phyloP scores from a whole-genome alignment of 352 stramenopile species.

The Phytophthora brassicae region DNA sequence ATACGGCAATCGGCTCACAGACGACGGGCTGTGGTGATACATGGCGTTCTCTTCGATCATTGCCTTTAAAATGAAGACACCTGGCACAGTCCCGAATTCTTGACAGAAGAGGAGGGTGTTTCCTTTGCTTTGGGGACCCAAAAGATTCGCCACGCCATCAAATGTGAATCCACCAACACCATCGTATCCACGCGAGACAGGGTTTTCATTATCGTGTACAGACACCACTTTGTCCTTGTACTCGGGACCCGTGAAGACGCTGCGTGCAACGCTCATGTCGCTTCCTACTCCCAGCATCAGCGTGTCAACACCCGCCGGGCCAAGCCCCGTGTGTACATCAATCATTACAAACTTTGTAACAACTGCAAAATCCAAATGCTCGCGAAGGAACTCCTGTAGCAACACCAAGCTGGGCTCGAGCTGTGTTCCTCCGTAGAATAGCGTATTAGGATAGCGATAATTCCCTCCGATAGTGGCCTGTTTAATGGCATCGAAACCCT shows the following conservation, averaged over 20 bases:
- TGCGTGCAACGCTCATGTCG: conserved; percentile 31
- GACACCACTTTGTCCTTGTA: conserved; percentile 36
- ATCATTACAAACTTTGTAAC: conserved; percentile 71
- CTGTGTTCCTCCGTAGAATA: conserved; percentile 87
- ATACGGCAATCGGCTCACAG: conserved; percentile 48
- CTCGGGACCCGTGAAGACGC: conserved; percentile 30
- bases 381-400: conserved; percentile 62
- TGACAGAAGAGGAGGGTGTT: conserved; percentile 49
- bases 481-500: conserved; percentile 71
- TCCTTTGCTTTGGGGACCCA: conserved; percentile 22
- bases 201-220: conserved; percentile 31
- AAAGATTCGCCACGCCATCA: conserved; percentile 38
- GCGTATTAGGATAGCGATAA: conserved; percentile 81
- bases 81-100: conserved; percentile 72
- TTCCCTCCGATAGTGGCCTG: conserved; percentile 85
- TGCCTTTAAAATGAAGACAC: conserved; percentile 59
- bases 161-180: conserved; percentile 45
- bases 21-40: conserved; percentile 44
- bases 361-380: conserved; percentile 45
- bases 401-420: conserved; percentile 68
- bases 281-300: conserved; percentile 39
- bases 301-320: conserved; percentile 60
- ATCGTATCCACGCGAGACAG: conserved; percentile 58
- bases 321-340: conserved; percentile 94
- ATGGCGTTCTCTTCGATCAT: conserved; percentile 65